phyloP scores from a whole-genome alignment of 192 early-diverging fungal species.

The Chytriomyces confervae region DNA sequence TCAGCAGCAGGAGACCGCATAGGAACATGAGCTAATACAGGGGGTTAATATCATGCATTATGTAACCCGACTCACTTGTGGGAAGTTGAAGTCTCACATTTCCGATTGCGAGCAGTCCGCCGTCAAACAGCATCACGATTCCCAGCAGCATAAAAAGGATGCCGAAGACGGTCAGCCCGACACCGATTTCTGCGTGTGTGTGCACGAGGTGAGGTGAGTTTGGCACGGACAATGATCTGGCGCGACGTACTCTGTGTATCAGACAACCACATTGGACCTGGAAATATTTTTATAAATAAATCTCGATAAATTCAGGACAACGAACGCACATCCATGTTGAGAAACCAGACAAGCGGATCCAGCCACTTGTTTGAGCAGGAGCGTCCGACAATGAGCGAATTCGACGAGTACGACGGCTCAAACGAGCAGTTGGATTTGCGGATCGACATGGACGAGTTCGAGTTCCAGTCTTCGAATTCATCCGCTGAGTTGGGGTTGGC shows the following conservation, averaged over 20 bases:
- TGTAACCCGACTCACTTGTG: not conserved
- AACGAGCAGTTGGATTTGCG: too few relatives aligned
- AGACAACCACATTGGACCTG: slow-evolving; percentile 66
- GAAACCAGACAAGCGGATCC: too few relatives aligned
- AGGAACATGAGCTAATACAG: slow-evolving; percentile 82
- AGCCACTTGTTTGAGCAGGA: too few relatives aligned
- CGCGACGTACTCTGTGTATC: slow-evolving; percentile 74
- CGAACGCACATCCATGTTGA: too few relatives aligned
- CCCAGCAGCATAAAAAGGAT: slow-evolving; percentile 90
- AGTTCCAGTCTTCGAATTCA: too few relatives aligned
- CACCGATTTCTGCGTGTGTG: slow-evolving; percentile 75
- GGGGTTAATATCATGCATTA: not conserved
- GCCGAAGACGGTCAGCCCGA: slow-evolving; percentile 92
- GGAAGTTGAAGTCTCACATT: slow-evolving; percentile 68
- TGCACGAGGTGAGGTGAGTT: not conserved
- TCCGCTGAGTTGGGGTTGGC: too few relatives aligned
- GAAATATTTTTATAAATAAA: too few relatives aligned
- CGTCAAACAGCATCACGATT: slow-evolving; percentile 94
- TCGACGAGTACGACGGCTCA: too few relatives aligned
- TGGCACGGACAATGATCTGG: slow-evolving; percentile 30
- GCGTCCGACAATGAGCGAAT: too few relatives aligned
- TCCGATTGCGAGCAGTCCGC: slow-evolving; percentile 92
- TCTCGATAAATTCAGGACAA: too few relatives aligned
- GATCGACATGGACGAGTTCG: too few relatives aligned
- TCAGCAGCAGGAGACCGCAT: slow-evolving; percentile 84